phyloP scores from a whole-genome alignment of 2,329 filamentous ascomycete genomes.

The Trichophyton mentagrophytes region DNA sequence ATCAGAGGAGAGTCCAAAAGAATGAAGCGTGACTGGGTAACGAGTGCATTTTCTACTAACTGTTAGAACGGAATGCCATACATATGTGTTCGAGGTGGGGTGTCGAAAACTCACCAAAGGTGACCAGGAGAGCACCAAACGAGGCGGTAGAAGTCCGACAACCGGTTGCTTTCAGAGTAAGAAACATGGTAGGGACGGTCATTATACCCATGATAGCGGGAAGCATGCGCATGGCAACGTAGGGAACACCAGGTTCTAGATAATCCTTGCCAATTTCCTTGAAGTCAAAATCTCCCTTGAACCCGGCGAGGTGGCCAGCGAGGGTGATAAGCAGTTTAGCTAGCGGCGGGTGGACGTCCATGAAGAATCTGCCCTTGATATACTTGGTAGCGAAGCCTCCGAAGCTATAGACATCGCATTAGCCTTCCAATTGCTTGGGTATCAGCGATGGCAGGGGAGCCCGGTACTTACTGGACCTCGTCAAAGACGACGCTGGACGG shows the following conservation, averaged over 20 bases:
- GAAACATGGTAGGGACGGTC: conserved; percentile 81
- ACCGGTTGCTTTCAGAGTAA: conserved; percentile 81
- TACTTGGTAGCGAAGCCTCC: conserved; percentile 97
- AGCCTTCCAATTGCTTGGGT: not conserved
- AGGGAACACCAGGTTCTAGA: conserved; percentile 82
- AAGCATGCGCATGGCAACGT: conserved; percentile 92
- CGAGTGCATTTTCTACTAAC: conserved; percentile 70
- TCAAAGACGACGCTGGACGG: conserved; percentile 96
- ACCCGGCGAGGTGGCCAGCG: conserved; percentile 87
- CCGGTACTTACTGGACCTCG: conserved; percentile 77
- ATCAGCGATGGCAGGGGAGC: not conserved
- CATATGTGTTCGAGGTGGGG: not conserved
- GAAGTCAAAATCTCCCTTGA: conserved; percentile 93
- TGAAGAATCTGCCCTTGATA: conserved; percentile 98
- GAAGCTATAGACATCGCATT: conserved; percentile 48
- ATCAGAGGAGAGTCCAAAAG: conserved; percentile 91
- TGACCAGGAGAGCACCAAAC: conserved; percentile 72
- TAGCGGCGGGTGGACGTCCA: conserved; percentile 97
- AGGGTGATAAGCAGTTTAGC: conserved; percentile 95
- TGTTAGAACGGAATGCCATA: conserved; percentile 11
- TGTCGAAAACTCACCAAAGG: conserved; percentile 55
- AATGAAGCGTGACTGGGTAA: conserved; percentile 90
- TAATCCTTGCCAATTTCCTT: conserved; percentile 99
- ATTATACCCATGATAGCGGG: conserved; percentile 81
- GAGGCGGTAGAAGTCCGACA: conserved; percentile 76